Percentiles rank a stretch among this genome's conserved stretches.
phyloP scores from a whole-genome alignment of 2,329 filamentous ascomycete genomes.

The Karstenula rhodostoma region DNA sequence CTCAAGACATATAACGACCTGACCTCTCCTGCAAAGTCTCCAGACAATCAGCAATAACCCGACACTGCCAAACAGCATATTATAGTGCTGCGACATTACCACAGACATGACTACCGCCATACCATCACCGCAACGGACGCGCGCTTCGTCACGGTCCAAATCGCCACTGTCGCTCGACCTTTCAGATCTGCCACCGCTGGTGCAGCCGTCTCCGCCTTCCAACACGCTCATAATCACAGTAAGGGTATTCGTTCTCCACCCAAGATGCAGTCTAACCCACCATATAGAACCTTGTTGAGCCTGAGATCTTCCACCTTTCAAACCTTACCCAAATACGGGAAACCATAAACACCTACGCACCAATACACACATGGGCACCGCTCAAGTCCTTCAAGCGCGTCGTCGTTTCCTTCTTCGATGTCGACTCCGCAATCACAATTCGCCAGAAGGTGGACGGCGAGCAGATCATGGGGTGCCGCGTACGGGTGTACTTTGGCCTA shows the following conservation, averaged over 20 bases:
- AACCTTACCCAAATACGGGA: slow-evolving; percentile 78
- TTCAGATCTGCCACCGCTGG: slow-evolving; percentile 73
- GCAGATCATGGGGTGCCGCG: slow-evolving; percentile 70
- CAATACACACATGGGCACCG: slow-evolving; percentile 79
- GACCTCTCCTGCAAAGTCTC: slow-evolving; percentile 20
- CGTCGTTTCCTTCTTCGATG: slow-evolving; percentile 77
- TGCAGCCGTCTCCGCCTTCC: slow-evolving; percentile 75
- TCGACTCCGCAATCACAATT: slow-evolving; percentile 73
- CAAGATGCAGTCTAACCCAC: slow-evolving; percentile 25
- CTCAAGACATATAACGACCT: slow-evolving; percentile 32
- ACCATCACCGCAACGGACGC: slow-evolving; percentile 44
- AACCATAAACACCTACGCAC: slow-evolving; percentile 73
- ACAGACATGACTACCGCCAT: slow-evolving; percentile 24
- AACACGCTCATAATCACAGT: slow-evolving; percentile 85
- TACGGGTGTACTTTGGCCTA: slow-evolving; percentile 51
- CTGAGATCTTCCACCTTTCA: slow-evolving; percentile 75
- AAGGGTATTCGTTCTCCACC: slow-evolving; percentile 23
- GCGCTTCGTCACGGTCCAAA: slow-evolving; percentile 46
- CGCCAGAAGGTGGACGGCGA: slow-evolving; percentile 78
- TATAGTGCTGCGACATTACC: slow-evolving; percentile 14
- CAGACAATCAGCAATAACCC: slow-evolving; percentile 20
- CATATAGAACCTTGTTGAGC: slow-evolving; percentile 70
- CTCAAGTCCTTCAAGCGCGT: slow-evolving; percentile 85
- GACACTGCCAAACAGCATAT: slow-evolving; percentile 1
- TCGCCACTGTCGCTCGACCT: slow-evolving; percentile 75